Conservation (phyloP, 495 filamentous ascomycete genomes). For the Hyaloscypha bicolor region DNA sequence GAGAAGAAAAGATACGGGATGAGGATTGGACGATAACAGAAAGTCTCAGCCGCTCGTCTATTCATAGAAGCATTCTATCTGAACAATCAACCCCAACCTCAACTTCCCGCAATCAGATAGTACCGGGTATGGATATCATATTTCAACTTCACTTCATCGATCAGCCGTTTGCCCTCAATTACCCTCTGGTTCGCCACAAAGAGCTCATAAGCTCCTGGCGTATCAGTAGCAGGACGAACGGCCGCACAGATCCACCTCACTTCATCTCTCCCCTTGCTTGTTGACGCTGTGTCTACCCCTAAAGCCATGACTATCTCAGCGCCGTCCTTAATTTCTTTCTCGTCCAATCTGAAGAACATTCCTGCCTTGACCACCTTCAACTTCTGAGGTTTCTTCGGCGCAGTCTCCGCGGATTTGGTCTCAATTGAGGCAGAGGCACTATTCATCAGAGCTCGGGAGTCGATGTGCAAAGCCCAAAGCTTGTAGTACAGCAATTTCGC, state of each 20-base stretch:
- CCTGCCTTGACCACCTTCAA: not conserved
- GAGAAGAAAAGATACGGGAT: not conserved
- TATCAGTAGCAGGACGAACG: not conserved
- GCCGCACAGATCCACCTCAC: not conserved
- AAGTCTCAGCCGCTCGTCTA: not conserved
- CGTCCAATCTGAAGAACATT: not conserved
- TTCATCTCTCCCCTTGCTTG: not conserved
- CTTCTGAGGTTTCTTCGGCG: not conserved
- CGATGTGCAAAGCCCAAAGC: not conserved
- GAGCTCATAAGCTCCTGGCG: not conserved
- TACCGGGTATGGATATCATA: slow-evolving; percentile 1
- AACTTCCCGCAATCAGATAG: not conserved
- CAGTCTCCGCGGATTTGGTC: not conserved
- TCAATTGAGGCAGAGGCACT: not conserved
- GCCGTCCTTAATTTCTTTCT: not conserved
- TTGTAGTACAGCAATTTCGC: not conserved
- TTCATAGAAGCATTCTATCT: not conserved
- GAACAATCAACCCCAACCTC: not conserved
- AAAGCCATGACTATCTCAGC: not conserved
- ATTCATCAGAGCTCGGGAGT: not conserved
- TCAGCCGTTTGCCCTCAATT: not conserved
- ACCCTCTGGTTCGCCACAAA: not conserved
- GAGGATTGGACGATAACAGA: no score
- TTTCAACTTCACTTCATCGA: not conserved
- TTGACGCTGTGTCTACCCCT: not conserved